These are phyloP conservation scores for Ogataea wickerhamii DNA, from an alignment of 805 yeast genomes.

Conservation along the genomic window DNA sequence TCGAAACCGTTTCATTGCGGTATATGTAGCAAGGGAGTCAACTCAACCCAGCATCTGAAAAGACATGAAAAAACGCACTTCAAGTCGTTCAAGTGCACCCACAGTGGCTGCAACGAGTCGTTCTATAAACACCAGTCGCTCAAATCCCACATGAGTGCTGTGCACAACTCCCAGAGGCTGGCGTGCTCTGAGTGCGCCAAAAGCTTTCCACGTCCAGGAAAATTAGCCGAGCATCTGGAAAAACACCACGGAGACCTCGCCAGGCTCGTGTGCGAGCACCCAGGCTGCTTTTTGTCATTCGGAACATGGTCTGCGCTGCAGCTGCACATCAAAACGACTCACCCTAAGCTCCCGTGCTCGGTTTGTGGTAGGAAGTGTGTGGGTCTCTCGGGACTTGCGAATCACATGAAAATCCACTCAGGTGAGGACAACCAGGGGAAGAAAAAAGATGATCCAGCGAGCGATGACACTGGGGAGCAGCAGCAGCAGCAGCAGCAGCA, in stretches of 20 bases:
- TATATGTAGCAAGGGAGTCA: conserved; percentile 78
- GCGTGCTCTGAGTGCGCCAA: conserved; percentile 63
- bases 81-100: conserved; percentile 56
- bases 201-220: conserved; percentile 57
- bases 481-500: neutral
- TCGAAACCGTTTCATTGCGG: conserved; percentile 72
- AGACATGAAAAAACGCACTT: conserved; percentile 84
- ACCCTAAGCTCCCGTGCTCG: conserved; percentile 63
- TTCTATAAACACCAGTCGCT: conserved; percentile 76
- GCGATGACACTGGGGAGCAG: neutral
- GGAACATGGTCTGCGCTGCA: conserved; percentile 73
- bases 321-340: conserved; percentile 65
- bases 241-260: conserved; percentile 57
- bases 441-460: conserved; percentile 45
- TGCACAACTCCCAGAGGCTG: conserved; percentile 53
- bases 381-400: conserved; percentile 63
- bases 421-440: conserved; percentile 41
- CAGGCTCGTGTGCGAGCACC: conserved; percentile 54
- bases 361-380: conserved; percentile 70
- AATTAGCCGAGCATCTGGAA: conserved; percentile 61
- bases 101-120: conserved; percentile 58
- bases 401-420: conserved; percentile 75
- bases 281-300: conserved; percentile 58
- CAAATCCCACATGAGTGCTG: conserved; percentile 62
- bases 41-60: conserved; percentile 72